Conservation (phyloP, 805 yeast species). For the Candida yuanshanica region DNA sequence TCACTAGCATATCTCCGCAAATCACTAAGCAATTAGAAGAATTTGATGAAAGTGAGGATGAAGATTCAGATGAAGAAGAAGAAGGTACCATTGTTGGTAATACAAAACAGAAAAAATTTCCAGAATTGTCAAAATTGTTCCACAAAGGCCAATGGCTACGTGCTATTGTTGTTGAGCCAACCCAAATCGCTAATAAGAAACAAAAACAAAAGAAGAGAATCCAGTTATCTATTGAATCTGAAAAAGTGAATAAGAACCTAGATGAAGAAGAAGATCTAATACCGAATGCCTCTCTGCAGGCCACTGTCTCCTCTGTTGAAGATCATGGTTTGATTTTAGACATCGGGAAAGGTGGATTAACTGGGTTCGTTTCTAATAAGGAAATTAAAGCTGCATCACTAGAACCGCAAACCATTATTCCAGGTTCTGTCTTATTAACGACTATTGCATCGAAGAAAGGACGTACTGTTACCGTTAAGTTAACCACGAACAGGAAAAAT, state of each 20-base stretch:
- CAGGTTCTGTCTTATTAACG: conserved; percentile 69
- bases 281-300: conserved; percentile 65
- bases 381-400: conserved; percentile 42
- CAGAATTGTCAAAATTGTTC: conserved; percentile 51
- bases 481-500: conserved; percentile 41
- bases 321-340: conserved; percentile 87
- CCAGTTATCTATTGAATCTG: conserved; percentile 70
- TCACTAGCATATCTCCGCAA: conserved; percentile 64
- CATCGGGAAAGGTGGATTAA: conserved; percentile 50
- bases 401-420: conserved; percentile 31
- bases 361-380: conserved; percentile 74
- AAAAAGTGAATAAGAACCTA: conserved; percentile 55
- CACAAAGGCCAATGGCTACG: conserved; percentile 80
- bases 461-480: conserved; percentile 54
- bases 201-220: conserved; percentile 51
- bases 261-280: conserved; percentile 55
- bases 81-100: conserved; percentile 26
- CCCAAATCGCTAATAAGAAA: conserved; percentile 33
- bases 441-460: conserved; percentile 46
- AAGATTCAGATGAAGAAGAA: conserved; percentile 32
- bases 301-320: conserved; percentile 71
- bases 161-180: conserved; percentile 62
- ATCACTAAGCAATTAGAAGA: conserved; percentile 53
- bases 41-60: conserved; percentile 41
- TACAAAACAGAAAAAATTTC: conserved; percentile 39